Evolutionary conservation across 2,329 filamentous ascomycete genomes (phyloP).

Genomic region (Dactylellina haptotyla): DNA sequence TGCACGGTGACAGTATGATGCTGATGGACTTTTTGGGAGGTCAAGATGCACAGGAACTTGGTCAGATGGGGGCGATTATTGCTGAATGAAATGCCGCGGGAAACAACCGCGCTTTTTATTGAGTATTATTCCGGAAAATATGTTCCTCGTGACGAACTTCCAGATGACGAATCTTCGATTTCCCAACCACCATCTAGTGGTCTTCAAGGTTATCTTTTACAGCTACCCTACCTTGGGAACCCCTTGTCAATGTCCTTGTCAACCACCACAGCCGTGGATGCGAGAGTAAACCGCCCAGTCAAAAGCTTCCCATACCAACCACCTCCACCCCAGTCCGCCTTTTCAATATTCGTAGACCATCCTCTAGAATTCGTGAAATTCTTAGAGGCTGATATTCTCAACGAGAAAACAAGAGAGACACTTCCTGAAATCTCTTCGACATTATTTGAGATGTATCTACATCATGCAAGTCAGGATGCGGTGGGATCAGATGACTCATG

Average conservation of each 20-base stretch:
- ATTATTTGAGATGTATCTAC: slow-evolving; percentile 96
- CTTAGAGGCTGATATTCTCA: slow-evolving; percentile 83
- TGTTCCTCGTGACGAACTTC: slow-evolving; percentile 58
- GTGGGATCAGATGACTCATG: slow-evolving; percentile 76
- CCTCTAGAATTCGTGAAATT: slow-evolving; percentile 91
- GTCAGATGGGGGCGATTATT: slow-evolving; percentile 96
- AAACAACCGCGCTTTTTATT: slow-evolving; percentile 87
- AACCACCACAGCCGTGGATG: background rate
- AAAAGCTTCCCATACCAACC: slow-evolving; percentile 73
- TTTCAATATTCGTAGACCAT: slow-evolving; percentile 96
- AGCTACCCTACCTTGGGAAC: slow-evolving; percentile 30
- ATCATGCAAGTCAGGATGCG: slow-evolving; percentile 79
- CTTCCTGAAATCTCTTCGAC: slow-evolving; percentile 85
- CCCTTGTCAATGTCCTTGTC: slow-evolving; percentile 18
- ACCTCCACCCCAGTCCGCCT: slow-evolving; percentile 86
- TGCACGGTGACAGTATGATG: background rate
- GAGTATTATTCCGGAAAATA: slow-evolving; percentile 93
- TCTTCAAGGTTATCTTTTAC: slow-evolving; percentile 38
- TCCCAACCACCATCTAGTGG: slow-evolving; percentile 17
- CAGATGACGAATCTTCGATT: slow-evolving; percentile 11
- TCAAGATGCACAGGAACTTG: slow-evolving; percentile 69
- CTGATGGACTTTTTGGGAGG: background rate
- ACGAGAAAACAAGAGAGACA: slow-evolving; percentile 63
- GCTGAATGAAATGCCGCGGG: slow-evolving; percentile 82
- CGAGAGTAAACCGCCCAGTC: background rate